Conservation (phyloP, 306 rosid genomes). For the Malus fusca region DNA sequence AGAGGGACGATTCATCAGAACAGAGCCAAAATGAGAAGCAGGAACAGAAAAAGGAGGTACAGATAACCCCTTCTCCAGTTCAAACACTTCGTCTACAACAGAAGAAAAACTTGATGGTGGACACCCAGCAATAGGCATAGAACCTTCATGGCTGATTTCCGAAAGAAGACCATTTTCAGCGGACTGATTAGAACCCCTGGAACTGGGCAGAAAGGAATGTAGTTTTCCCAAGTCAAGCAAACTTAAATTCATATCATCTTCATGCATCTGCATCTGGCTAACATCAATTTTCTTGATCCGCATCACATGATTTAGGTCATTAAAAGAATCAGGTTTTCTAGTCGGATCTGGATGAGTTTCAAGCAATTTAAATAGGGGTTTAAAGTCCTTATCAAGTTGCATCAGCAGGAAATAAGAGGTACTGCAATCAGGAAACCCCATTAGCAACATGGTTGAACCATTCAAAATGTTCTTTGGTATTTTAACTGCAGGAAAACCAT, state of each 20-base stretch:
- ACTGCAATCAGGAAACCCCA: constrained; percentile 97
- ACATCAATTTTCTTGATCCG: constrained; percentile 70
- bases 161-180: constrained; percentile 50
- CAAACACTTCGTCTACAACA: constrained; percentile 91
- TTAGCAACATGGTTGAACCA: constrained; percentile 67
- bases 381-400: constrained; percentile 90
- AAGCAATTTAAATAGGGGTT: constrained; percentile 79
- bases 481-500: constrained; percentile 65
- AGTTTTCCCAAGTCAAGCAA: constrained; percentile 71
- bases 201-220: constrained; percentile 37
- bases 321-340: constrained; percentile 49
- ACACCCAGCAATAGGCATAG: constrained; percentile 52
- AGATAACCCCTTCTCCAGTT: constrained; percentile 71
- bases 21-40: constrained; percentile 60
- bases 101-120: constrained; percentile 83
- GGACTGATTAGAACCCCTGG: constrained; percentile 40
- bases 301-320: constrained; percentile 52
- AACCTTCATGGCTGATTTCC: constrained; percentile 45
- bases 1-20: constrained; percentile 50
- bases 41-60: constrained; percentile 36
- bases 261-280: constrained; percentile 77
- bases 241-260: constrained; percentile 85
- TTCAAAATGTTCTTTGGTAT: constrained; percentile 59
- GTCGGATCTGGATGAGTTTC: constrained; percentile 63
- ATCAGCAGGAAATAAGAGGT: constrained; percentile 73